phyloP scores from a whole-genome alignment of 164 flowering plant genomes.

The Nelumbo lutea region DNA sequence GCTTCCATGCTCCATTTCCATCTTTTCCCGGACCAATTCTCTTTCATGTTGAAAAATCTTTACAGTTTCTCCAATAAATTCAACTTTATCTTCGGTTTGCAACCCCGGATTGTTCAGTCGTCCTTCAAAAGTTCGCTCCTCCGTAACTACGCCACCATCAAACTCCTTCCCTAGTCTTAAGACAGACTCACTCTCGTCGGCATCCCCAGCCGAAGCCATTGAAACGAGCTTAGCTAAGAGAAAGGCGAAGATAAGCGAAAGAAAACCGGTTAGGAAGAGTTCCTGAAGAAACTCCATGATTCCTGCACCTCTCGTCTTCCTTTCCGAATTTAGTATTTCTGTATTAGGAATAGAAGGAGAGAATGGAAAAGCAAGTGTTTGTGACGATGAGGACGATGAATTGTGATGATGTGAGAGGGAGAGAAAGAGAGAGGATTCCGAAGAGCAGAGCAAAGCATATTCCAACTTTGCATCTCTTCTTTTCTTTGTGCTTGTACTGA shows the following conservation, averaged over 20 bases:
- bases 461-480: not conserved
- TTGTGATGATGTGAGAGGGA: not conserved
- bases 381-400: not conserved
- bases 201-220: slow-evolving; percentile 21
- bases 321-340: not conserved
- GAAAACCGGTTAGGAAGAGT: slow-evolving; percentile 33
- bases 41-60: slow-evolving; percentile 11
- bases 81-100: not conserved
- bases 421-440: not conserved
- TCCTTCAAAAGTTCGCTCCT: slow-evolving; percentile 8
- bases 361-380: not conserved
- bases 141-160: slow-evolving; percentile 3
- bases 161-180: not conserved
- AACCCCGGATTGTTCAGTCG: slow-evolving; percentile 3
- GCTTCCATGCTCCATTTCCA: not conserved
- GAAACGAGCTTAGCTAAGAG: slow-evolving; percentile 54
- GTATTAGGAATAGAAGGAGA: not conserved
- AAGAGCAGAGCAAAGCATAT: slow-evolving; percentile 1
- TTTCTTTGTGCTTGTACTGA: not conserved
- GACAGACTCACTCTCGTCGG: not conserved
- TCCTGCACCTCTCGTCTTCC: slow-evolving; percentile 2
- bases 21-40: not conserved
- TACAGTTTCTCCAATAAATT: not conserved
- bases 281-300: slow-evolving; percentile 47
- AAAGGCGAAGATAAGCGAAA: slow-evolving; percentile 45